Evolutionary conservation across 768 basidiomycete genomes (phyloP).

Genomic region (Lenzites betulinus): DNA sequence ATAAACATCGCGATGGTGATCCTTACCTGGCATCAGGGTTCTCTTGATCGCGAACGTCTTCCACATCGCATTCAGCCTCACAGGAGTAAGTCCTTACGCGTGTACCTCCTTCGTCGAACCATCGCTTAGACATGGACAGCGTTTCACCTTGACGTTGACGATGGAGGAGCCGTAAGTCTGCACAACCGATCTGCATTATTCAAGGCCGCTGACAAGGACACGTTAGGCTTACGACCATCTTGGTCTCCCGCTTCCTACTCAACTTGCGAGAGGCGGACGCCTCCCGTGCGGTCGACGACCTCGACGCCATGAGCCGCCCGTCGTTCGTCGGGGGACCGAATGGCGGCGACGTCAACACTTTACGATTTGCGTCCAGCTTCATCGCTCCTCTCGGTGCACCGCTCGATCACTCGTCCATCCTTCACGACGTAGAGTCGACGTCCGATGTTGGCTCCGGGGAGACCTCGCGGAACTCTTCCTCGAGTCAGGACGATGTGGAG

Average conservation of each 20-base stretch:
- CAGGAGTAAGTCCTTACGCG: background rate
- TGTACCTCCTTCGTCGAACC: background rate
- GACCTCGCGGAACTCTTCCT: no score
- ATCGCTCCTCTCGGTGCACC: background rate
- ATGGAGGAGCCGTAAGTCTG: constrained; percentile 1
- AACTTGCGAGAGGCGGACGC: background rate
- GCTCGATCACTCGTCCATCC: background rate
- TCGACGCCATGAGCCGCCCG: background rate
- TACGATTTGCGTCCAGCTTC: background rate
- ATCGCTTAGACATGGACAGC: background rate
- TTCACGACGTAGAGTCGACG: background rate
- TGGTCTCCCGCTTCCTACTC: constrained; percentile 9
- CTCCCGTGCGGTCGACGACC: background rate
- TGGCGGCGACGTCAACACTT: background rate
- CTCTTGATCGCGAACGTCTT: constrained; percentile 2
- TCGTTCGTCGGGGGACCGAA: background rate
- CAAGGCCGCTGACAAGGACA: background rate
- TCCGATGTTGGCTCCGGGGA: background rate
- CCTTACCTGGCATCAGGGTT: background rate
- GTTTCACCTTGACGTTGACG: constrained; percentile 3
- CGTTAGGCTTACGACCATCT: constrained; percentile 3
- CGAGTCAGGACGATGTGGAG: no score
- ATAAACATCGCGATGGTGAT: no score
- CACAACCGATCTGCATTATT: background rate
- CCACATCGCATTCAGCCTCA: constrained; percentile 4